Conservation (phyloP, 768 basidiomycete species). For the Rhodotorula diobovata region DNA sequence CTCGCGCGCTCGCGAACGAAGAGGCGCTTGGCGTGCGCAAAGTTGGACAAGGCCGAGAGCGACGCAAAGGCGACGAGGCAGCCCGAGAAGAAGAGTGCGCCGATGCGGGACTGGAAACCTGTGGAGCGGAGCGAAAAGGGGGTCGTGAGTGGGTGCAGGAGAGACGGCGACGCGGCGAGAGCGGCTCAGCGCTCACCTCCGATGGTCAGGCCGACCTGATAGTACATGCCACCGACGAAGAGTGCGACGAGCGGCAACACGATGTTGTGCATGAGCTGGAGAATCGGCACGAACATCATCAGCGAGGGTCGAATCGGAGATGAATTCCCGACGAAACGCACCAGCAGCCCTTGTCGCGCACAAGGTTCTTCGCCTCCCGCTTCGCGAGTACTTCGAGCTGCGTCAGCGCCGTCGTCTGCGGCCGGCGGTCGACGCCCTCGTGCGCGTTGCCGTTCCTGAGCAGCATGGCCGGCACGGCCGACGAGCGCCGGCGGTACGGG, state of each 20-base stretch:
- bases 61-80: constrained; percentile 86
- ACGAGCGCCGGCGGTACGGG: neutral
- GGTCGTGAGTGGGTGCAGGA: neutral
- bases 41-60: constrained; percentile 81
- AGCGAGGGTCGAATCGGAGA: too few species aligned
- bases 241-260: constrained; percentile 71
- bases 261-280: constrained; percentile 61
- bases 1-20: constrained; percentile 86
- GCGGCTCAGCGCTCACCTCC: neutral
- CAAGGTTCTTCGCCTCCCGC: constrained; percentile 77
- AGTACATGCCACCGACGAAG: constrained; percentile 87
- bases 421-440: constrained; percentile 44
- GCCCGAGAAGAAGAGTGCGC: constrained; percentile 90
- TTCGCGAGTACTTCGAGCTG: constrained; percentile 76
- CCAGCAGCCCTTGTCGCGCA: constrained; percentile 51
- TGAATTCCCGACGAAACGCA: neutral
- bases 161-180: neutral
- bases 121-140: neutral
- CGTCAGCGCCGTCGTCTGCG: constrained; percentile 77
- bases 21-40: constrained; percentile 74
- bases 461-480: neutral
- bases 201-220: constrained; percentile 41
- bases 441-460: constrained; percentile 14
- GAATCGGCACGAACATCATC: too few species aligned
- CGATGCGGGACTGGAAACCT: constrained; percentile 61